phyloP scores from a whole-genome alignment of 495 filamentous ascomycete species.

The Penicillium cinerascens region DNA sequence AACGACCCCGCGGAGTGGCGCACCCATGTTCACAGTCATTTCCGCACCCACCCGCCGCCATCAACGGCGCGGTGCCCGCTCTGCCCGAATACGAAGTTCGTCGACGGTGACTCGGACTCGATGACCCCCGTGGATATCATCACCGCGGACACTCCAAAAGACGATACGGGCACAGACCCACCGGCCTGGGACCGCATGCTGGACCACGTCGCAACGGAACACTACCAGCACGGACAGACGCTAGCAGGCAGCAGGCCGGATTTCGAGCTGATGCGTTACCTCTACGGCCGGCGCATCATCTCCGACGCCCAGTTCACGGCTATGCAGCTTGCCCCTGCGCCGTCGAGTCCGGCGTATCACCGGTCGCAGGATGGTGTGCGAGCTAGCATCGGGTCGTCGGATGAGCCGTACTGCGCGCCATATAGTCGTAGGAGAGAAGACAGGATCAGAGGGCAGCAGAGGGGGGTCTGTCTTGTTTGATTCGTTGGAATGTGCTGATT shows the following conservation, averaged over 20 bases:
- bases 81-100: conserved; percentile 35
- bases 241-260: conserved; percentile 40
- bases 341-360: conserved; percentile 45
- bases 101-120: conserved; percentile 16
- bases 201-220: conserved; percentile 34
- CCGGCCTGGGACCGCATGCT: conserved; percentile 41
- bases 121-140: background rate
- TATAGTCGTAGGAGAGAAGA: conserved; percentile 46
- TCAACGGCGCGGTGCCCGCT: conserved; percentile 39
- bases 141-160: background rate
- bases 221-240: conserved; percentile 40
- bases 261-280: conserved; percentile 46
- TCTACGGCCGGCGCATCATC: conserved; percentile 41
- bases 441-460: conserved; percentile 37
- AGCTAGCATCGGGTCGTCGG: conserved; percentile 41
- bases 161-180: background rate
- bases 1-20: conserved; percentile 34
- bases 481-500: background rate
- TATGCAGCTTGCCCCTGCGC: conserved; percentile 41
- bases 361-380: conserved; percentile 40
- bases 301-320: conserved; percentile 46
- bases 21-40: conserved; percentile 43
- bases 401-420: conserved; percentile 45
- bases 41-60: conserved; percentile 38
- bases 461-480: conserved; percentile 36